Conservation (phyloP, 345 rosid genomes). For the Euphorbia peplus region DNA sequence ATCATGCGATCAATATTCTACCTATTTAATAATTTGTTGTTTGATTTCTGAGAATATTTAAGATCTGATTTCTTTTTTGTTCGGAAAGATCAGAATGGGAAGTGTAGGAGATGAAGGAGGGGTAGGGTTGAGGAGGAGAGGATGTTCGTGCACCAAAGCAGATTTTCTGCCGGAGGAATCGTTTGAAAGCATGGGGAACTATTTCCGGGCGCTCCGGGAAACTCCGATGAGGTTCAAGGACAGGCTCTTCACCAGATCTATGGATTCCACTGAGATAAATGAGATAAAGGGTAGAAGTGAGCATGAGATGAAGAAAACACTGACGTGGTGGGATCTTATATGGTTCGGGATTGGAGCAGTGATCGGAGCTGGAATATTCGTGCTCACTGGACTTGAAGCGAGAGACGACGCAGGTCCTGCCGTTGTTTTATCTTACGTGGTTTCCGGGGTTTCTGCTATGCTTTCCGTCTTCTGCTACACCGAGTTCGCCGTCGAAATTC, state of each 20-base stretch:
- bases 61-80: not conserved
- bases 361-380: slow-evolving; percentile 86
- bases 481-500: slow-evolving; percentile 94
- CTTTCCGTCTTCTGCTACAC: slow-evolving; percentile 95
- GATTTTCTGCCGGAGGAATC: slow-evolving; percentile 92
- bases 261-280: slow-evolving; percentile 66
- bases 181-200: slow-evolving; percentile 59
- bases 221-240: slow-evolving; percentile 60
- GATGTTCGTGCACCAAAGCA: slow-evolving; percentile 61
- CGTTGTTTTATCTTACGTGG: slow-evolving; percentile 71
- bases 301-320: slow-evolving; percentile 81
- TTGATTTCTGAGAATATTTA: too few species aligned
- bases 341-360: slow-evolving; percentile 97
- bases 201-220: slow-evolving; percentile 52
- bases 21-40: too few species aligned
- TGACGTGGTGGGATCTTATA: slow-evolving; percentile 92
- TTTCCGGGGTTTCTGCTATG: slow-evolving; percentile 88
- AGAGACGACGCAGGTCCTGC: slow-evolving; percentile 62
- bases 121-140: slow-evolving; percentile 50
- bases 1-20: not conserved
- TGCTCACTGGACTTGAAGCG: slow-evolving; percentile 77
- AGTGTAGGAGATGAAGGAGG: slow-evolving; percentile 18
- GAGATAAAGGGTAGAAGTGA: slow-evolving; percentile 76
- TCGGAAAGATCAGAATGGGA: not conserved
- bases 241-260: slow-evolving; percentile 58